Evolutionary conservation across 2,329 filamentous ascomycete species (phyloP), one percentile per base, ranked within the genome.

Genomic region (Diaporthe vexans): DNA sequence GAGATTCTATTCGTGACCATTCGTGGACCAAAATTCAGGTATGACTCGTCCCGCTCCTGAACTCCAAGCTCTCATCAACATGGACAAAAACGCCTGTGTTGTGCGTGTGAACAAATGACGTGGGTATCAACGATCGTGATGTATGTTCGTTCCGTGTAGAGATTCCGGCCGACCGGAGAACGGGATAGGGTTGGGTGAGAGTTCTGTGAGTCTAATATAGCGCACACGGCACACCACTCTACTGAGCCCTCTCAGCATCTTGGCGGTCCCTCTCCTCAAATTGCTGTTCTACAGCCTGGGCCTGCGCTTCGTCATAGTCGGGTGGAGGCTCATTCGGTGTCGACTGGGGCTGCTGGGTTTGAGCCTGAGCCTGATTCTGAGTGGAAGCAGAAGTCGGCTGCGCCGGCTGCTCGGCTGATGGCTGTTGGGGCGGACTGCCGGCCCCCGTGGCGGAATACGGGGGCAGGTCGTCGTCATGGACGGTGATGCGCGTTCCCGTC

Each of bases 301-400:
- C 91, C 83, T 98, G 96, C 37, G 94, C 94, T 82, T 98, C 95
- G 79, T 98, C 95, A 81, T 98, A 98, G 48, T 92, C 94, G 67
- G 96, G 96, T 63, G 96, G 96, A 7, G 95, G 95, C 81, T 97
- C 95, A 84, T 92, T 79, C 79, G 94, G 84, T 85, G 83, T 85
- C 35, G 78, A 79, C 73, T 83, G 83, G 56, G 79, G 76, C 70
- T 78, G 77, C 69, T 82, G 80, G 1, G 51, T 68, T 61, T 24
- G 76, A 37, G 24, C 75, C 71, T 46, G 65, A 8, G 29, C 13
- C 46, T 52, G 61, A 13, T 17, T 24, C 29, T 52, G 10, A 71
- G 77, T 72, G 77, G 59, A 72, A 24, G 29, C 29, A 37, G 46
- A 26, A 52, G 46, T 78, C 48, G 76, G 76, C 75, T 80, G 78